Conservation (phyloP, 2,329 filamentous ascomycete genomes). For the Shiraia bambusicola region DNA sequence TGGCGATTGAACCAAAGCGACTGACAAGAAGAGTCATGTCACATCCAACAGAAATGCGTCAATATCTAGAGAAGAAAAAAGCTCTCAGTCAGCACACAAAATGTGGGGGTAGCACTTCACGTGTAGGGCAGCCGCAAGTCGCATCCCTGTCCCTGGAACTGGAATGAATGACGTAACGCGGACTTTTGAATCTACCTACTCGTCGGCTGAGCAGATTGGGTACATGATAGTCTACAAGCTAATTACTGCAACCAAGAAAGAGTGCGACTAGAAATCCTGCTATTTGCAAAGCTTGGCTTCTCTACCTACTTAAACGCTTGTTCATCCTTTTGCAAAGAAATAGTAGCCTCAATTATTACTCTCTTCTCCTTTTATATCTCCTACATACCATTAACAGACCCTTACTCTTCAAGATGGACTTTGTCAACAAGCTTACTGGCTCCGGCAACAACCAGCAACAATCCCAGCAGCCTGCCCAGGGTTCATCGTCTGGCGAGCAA, state of each 20-base stretch:
- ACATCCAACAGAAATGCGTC: slow-evolving; percentile 5
- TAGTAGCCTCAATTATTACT: slow-evolving; percentile 7
- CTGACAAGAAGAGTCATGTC: slow-evolving; percentile 2
- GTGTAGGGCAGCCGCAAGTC: slow-evolving; percentile 4
- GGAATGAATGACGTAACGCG: slow-evolving; percentile 12
- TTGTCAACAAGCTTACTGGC: slow-evolving; percentile 50
- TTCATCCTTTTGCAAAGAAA: slow-evolving; percentile 3
- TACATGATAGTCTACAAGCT: slow-evolving; percentile 7
- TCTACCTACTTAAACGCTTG: slow-evolving; percentile 15
- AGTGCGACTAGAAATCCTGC: slow-evolving; percentile 4
- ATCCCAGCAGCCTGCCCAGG: slow-evolving; percentile 33
- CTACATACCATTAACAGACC: slow-evolving; percentile 4
- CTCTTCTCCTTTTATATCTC: slow-evolving; percentile 5
- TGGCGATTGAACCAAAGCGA: not conserved
- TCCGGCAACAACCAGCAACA: slow-evolving; percentile 38
- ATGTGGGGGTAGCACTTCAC: not conserved
- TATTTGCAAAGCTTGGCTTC: slow-evolving; percentile 1
- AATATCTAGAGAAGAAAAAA: slow-evolving; percentile 9
- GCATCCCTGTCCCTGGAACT: slow-evolving; percentile 2
- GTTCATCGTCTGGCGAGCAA: slow-evolving; percentile 31
- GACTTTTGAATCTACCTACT: no score
- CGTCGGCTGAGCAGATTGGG: slow-evolving; percentile 3
- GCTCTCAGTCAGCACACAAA: not conserved
- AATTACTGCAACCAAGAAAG: slow-evolving; percentile 3
- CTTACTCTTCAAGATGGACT: slow-evolving; percentile 46